phyloP scores from a whole-genome alignment of 495 filamentous ascomycete species.

The Xylaria acuta region DNA sequence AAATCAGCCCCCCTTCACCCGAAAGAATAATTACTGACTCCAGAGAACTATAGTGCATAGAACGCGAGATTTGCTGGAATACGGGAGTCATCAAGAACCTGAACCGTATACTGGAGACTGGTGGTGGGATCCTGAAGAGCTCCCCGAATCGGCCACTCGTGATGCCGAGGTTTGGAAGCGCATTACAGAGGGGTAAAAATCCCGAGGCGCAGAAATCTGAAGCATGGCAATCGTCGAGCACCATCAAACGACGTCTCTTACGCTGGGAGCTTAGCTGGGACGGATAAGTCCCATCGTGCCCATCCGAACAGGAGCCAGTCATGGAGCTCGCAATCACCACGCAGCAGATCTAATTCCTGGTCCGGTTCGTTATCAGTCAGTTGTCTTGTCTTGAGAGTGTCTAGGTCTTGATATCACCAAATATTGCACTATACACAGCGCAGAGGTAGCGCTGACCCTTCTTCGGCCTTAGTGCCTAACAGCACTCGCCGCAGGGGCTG shows the following conservation, averaged over 20 bases:
- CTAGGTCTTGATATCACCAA: not conserved
- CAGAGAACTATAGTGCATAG: not conserved
- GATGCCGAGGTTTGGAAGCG: not conserved
- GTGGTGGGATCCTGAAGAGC: slow-evolving; percentile 11
- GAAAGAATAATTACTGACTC: not conserved
- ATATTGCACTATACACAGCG: not conserved
- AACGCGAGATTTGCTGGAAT: not conserved
- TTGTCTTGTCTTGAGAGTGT: slow-evolving; percentile 6
- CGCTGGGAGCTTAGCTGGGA: not conserved
- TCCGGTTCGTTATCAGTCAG: not conserved
- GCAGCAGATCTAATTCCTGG: slow-evolving; percentile 2
- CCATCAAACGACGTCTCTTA: not conserved
- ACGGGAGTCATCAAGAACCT: not conserved
- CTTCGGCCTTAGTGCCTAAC: no score
- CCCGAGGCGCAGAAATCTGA: not conserved
- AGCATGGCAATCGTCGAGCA: not conserved
- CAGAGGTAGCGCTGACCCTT: no score
- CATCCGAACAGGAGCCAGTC: not conserved
- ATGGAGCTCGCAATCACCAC: not conserved
- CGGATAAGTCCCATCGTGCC: not conserved
- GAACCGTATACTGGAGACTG: slow-evolving; percentile 6
- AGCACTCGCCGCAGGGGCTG: no score
- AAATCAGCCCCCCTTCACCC: not conserved
- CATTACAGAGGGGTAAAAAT: not conserved
- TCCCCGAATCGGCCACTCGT: slow-evolving; percentile 2